These are phyloP conservation scores for Wallacemonas collosoma DNA, from an alignment of 208 protist genomes.

Conservation along the genomic window DNA sequence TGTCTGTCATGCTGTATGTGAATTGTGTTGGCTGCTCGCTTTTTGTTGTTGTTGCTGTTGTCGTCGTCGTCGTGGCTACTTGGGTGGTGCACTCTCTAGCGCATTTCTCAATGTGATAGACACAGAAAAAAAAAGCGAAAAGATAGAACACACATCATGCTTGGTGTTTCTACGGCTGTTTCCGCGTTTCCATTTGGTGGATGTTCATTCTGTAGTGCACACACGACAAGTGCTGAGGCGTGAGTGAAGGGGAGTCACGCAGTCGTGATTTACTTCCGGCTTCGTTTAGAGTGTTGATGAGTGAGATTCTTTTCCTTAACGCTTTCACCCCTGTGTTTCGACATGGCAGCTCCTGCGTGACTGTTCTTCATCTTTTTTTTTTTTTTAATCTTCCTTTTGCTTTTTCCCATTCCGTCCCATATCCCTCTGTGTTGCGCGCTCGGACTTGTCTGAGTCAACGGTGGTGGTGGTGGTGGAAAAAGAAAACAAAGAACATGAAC, in stretches of 20 bases:
- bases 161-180: no score
- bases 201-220: no score
- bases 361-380: neutral
- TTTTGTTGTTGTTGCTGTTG: no score
- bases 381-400: conserved; percentile 2
- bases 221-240: no score
- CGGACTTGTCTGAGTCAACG: neutral
- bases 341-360: neutral
- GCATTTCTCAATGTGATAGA: neutral
- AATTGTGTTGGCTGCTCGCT: no score
- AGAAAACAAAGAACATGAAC: neutral
- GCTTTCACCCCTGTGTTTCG: no score
- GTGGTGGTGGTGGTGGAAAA: neutral
- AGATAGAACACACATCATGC: neutral
- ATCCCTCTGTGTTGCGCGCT: neutral
- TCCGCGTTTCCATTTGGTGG: no score
- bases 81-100: neutral
- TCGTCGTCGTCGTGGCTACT: neutral
- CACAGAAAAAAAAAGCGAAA: neutral
- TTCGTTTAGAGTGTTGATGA: no score
- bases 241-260: no score
- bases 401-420: neutral
- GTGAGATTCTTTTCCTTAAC: no score
- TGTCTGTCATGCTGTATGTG: neutral
- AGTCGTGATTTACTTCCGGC: no score